phyloP scores from a whole-genome alignment of 305 asterid species.

The Fraxinus dipetala region DNA sequence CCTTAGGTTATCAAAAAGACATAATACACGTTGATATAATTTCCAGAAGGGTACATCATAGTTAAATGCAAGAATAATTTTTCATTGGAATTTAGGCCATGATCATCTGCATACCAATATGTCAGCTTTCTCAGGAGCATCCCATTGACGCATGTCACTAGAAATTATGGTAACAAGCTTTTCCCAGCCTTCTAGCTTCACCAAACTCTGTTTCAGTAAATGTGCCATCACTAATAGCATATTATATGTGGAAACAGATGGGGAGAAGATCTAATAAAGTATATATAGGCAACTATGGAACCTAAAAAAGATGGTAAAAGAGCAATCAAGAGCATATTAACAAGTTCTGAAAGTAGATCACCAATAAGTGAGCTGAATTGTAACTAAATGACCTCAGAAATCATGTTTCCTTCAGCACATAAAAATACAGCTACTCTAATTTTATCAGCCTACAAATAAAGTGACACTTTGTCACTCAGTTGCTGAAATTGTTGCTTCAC shows the following conservation, averaged over 20 bases:
- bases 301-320: neutral
- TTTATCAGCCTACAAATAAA: neutral
- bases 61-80: neutral
- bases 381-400: neutral
- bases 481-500: neutral
- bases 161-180: constrained; percentile 71
- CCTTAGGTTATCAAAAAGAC: constrained; percentile 42
- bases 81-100: neutral
- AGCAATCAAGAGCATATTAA: neutral
- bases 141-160: constrained; percentile 94
- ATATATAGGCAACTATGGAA: neutral
- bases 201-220: constrained; percentile 64
- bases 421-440: neutral
- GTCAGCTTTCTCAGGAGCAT: constrained; percentile 96
- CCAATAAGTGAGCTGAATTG: neutral
- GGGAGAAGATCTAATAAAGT: neutral
- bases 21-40: constrained; percentile 13
- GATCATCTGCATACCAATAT: constrained; percentile 57
- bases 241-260: constrained; percentile 9
- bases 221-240: constrained; percentile 11
- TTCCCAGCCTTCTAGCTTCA: constrained; percentile 97
- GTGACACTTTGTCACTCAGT: neutral
- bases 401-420: neutral
- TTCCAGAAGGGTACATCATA: constrained; percentile 7
- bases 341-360: neutral